These are phyloP conservation scores for Ganoderma boninense DNA, from an alignment of 1,284 basidiomycete species.

Conservation along the genomic window DNA sequence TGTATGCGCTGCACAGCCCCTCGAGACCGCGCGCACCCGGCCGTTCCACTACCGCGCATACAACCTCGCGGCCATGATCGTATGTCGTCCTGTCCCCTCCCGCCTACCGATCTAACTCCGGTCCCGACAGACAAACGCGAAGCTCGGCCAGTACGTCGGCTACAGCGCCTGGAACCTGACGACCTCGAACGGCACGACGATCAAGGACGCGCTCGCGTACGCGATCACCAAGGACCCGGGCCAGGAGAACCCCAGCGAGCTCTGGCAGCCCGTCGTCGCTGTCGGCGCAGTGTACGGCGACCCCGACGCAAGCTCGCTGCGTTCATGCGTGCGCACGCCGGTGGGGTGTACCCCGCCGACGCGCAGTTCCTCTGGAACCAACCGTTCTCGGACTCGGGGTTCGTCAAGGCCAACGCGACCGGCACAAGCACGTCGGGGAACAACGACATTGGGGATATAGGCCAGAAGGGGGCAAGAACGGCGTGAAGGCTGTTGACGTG, in stretches of 20 bases:
- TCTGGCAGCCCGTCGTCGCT: conserved; percentile 51
- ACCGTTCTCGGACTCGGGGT: conserved; percentile 47
- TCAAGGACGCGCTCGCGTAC: conserved; percentile 65
- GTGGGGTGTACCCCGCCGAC: conserved; percentile 50
- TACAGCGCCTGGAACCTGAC: conserved; percentile 57
- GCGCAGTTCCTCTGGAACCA: conserved; percentile 65
- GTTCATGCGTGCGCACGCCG: conserved; percentile 48
- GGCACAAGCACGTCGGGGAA: not conserved
- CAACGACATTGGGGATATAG: not conserved
- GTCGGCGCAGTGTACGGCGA: conserved; percentile 65
- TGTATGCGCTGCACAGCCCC: conserved; percentile 49
- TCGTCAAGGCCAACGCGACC: conserved; percentile 18
- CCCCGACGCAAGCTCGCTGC: conserved; percentile 55
- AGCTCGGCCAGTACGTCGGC: conserved; percentile 54
- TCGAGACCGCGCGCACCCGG: conserved; percentile 64
- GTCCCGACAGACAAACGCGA: conserved; percentile 58
- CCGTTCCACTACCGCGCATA: conserved; percentile 74
- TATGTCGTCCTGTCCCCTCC: conserved; percentile 42
- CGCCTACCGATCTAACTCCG: not conserved
- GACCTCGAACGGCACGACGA: conserved; percentile 56
- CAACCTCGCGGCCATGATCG: conserved; percentile 73
- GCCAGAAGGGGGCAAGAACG: not conserved
- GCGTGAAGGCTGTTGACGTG: not conserved
- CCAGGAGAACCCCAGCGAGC: conserved; percentile 30
- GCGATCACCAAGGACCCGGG: conserved; percentile 50